phyloP scores from a whole-genome alignment of 352 stramenopile species.

The Thraustochytrium striatum region DNA sequence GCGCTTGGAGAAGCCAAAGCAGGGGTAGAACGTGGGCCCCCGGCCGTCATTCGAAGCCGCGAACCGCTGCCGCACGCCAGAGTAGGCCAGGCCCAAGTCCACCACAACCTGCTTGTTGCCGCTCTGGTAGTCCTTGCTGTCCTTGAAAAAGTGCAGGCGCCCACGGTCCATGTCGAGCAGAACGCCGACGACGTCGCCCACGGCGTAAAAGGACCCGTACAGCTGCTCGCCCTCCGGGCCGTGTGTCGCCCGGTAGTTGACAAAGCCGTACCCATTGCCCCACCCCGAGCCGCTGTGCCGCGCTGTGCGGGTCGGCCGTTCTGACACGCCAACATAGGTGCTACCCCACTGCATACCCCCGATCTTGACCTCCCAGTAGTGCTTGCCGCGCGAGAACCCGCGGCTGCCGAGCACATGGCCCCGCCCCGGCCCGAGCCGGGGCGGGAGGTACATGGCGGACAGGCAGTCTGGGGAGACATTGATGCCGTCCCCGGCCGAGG shows the following conservation, averaged over 20 bases:
- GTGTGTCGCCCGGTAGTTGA: constrained; percentile 63
- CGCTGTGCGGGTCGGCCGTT: constrained; percentile 43
- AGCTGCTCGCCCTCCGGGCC: constrained; percentile 62
- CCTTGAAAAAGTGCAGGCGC: constrained; percentile 95
- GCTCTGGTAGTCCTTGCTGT: constrained; percentile 63
- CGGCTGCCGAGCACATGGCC: constrained; percentile 56
- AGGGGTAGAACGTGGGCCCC: constrained; percentile 14
- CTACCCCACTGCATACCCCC: constrained; percentile 44
- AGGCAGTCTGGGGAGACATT: constrained; percentile 12
- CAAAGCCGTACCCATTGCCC: constrained; percentile 63
- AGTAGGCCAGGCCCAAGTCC: constrained; percentile 28
- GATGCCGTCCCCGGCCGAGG: constrained; percentile 10
- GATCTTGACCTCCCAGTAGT: constrained; percentile 60
- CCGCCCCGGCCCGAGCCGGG: background rate
- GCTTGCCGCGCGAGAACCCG: constrained; percentile 58
- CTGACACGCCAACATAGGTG: constrained; percentile 24
- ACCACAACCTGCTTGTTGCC: constrained; percentile 42
- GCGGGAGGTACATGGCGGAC: background rate
- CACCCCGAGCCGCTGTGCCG: constrained; percentile 51
- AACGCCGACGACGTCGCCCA: constrained; percentile 96
- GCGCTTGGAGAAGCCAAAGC: constrained; percentile 34
- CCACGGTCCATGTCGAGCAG: constrained; percentile 96
- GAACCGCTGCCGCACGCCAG: background rate
- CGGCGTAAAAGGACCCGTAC: constrained; percentile 74
- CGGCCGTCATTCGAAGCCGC: background rate